Base-by-base conservation (phyloP, 768 basidiomycete species). In the Rhodosporidiobolus sp. region DNA sequence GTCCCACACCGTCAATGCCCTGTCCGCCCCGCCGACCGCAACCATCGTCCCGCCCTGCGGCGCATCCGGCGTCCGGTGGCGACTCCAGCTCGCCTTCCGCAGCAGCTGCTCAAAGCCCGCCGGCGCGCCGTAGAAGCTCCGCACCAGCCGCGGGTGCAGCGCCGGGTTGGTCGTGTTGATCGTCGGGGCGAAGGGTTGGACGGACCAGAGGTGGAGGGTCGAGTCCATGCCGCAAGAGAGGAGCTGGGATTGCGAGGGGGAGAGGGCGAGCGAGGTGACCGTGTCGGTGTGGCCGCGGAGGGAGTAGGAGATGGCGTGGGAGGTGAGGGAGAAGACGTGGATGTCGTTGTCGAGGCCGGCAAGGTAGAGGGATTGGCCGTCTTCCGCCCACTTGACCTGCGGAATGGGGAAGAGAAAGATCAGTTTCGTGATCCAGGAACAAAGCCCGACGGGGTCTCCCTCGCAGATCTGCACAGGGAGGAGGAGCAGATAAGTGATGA, bases 341-440 rank as follows among this genome's bases (percentile, higher is more conserved):
- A 99, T 89, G 80, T 93, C 92, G 76, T 99, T 99, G 82, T 99
- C 95, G 78, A 98, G 81, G 22, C 91, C 93, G 9, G 89, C 94
- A n/a, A 92, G 86, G 76, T 92, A 99, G 46, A 96, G 85, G 69
- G 87, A 89, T 69, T 90, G 86, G 3, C 92, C 96, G 79, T 99
- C 96, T 28, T 87, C 70, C 14, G 71, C 69, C 76, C 87, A 80
- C 90, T 90, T 94, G 91, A 98, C 72, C 71, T 75, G 62, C 10
- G 26, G 77, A 16, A 0, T 1, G 17, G 28, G 24, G 34, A 4
- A 9, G 28, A 9, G 20, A 11, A 10, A 43, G 56, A 20, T 7
- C 11, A 2, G 35, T 38, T 38, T 38, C n/a, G n/a, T 12, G 3
- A 8, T 11, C 0, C 22, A 14, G 12, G 5, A 24, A 16, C 4